Evolutionary conservation across 768 basidiomycete species (phyloP).

Genomic region (Lactarius quietus): DNA sequence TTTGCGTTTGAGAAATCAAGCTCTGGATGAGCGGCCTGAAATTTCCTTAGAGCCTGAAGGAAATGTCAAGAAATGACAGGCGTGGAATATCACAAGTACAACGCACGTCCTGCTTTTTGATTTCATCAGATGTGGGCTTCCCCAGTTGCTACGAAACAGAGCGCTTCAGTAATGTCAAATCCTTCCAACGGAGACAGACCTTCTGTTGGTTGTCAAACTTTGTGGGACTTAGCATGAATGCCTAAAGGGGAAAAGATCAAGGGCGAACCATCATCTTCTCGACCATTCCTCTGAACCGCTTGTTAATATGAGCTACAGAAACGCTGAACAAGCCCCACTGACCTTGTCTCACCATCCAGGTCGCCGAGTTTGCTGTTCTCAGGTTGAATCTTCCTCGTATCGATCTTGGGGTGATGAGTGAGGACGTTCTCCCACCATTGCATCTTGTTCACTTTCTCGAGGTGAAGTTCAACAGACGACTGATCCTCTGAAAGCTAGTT

Average conservation of each 20-base stretch:
- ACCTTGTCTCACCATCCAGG: slow-evolving; percentile 93
- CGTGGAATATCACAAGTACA: background rate
- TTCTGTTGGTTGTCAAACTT: slow-evolving; percentile 81
- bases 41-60: slow-evolving; percentile 74
- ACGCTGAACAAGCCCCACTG: slow-evolving; percentile 12
- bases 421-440: slow-evolving; percentile 99
- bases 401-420: slow-evolving; percentile 93
- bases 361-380: slow-evolving; percentile 95
- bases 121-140: slow-evolving; percentile 90
- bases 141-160: slow-evolving; percentile 72
- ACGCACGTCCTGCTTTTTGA: slow-evolving; percentile 84
- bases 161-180: slow-evolving; percentile 11
- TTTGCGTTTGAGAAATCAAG: slow-evolving; percentile 93
- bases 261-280: slow-evolving; percentile 99
- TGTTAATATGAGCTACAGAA: slow-evolving; percentile 4
- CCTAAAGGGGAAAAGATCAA: slow-evolving; percentile 7
- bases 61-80: slow-evolving; percentile 9
- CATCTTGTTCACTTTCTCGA: slow-evolving; percentile 83
- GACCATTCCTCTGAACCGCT: slow-evolving; percentile 75
- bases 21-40: slow-evolving; percentile 88
- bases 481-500: slow-evolving; percentile 61
- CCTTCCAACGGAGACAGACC: slow-evolving; percentile 35
- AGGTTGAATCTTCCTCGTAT: slow-evolving; percentile 93
- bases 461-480: slow-evolving; percentile 63
- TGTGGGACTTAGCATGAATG: background rate